Evolutionary conservation across 495 filamentous ascomycete genomes (phyloP).

Genomic region (Lophiostoma macrostomum): DNA sequence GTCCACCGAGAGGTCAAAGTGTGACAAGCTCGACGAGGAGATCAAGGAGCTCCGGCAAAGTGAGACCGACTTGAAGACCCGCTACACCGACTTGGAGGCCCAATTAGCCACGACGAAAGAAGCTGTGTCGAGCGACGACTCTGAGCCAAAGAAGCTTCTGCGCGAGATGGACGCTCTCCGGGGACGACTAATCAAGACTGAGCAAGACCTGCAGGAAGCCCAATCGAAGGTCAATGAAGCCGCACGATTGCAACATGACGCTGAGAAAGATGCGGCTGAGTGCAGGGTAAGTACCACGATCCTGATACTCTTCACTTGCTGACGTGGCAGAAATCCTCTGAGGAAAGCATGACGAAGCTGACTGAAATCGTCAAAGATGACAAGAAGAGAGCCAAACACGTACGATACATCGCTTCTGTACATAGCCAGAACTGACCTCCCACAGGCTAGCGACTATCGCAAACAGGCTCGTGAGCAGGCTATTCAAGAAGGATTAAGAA

Average conservation of each 20-base stretch:
- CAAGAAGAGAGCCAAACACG: neutral
- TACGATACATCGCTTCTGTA: neutral
- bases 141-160: constrained; percentile 7
- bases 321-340: constrained; percentile 1
- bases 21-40: constrained; percentile 8
- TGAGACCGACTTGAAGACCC: constrained; percentile 16
- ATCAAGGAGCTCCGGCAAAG: constrained; percentile 3
- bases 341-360: neutral
- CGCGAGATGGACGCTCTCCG: constrained; percentile 3
- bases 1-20: neutral
- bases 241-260: neutral
- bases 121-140: neutral
- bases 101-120: constrained; percentile 9
- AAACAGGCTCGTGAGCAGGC: neutral
- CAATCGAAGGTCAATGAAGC: constrained; percentile 1
- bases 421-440: neutral
- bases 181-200: constrained; percentile 4
- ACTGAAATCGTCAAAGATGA: neutral
- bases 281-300: neutral
- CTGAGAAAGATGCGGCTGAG: neutral
- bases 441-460: neutral
- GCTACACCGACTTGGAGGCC: constrained; percentile 3
- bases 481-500: neutral
- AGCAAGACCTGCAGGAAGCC: constrained; percentile 6
- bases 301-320: neutral